These are phyloP conservation scores for Prunus mira DNA, from an alignment of 306 rosid genomes.

Conservation along the genomic window DNA sequence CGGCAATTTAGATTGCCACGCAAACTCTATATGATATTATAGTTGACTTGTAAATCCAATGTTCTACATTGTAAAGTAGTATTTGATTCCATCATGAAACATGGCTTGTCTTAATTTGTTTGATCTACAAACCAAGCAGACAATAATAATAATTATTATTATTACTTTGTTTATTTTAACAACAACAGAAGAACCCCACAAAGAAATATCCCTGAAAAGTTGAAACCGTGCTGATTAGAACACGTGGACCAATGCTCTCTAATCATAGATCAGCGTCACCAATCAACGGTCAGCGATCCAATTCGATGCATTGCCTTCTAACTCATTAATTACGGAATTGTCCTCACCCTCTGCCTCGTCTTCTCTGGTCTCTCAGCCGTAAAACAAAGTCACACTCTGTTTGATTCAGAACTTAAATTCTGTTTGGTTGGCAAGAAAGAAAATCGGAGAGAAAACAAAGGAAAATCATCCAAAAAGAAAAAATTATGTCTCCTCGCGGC, in stretches of 20 bases:
- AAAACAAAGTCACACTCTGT: neutral
- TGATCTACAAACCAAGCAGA: too few relatives aligned
- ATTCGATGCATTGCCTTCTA: neutral
- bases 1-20: too few relatives aligned
- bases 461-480: neutral
- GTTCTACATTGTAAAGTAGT: too few relatives aligned
- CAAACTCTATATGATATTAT: too few relatives aligned
- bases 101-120: neutral
- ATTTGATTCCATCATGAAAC: too few relatives aligned
- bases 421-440: neutral
- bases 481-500: constrained; percentile 41
- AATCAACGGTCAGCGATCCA: neutral
- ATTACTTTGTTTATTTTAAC: too few relatives aligned
- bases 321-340: neutral
- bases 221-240: neutral
- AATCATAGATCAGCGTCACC: neutral
- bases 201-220: neutral
- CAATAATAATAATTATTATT: too few relatives aligned
- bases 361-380: neutral
- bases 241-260: neutral
- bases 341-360: neutral
- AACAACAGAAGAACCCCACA: neutral
- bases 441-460: neutral
- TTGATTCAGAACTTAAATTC: neutral
- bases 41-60: too few relatives aligned